Evolutionary conservation across 1,139 yeast genomes (phyloP).

Genomic region (Taphrina flavorubra): DNA sequence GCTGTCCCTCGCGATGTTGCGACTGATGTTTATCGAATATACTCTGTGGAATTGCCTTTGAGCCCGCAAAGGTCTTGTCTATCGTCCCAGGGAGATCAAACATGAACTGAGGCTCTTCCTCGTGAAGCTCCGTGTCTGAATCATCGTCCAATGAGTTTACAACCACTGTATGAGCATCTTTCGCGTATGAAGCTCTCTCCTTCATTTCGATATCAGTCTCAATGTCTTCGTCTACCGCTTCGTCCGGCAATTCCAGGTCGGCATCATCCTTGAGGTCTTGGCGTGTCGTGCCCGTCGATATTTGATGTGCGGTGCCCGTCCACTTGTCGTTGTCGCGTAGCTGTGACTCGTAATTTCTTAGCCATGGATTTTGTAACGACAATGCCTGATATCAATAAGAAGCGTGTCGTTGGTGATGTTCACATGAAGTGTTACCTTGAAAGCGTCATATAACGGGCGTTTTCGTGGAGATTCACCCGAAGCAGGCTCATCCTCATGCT

Average conservation of each 20-base stretch:
- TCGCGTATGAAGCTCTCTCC: slow-evolving; percentile 26
- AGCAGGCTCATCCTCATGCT: background rate
- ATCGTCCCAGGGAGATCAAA: slow-evolving; percentile 28
- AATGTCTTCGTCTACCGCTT: background rate
- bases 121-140: slow-evolving; percentile 17
- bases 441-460: slow-evolving; percentile 31
- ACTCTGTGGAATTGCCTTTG: slow-evolving; percentile 3
- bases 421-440: slow-evolving; percentile 24
- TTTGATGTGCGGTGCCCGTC: background rate
- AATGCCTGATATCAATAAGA: slow-evolving; percentile 1
- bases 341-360: background rate
- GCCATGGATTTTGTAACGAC: slow-evolving; percentile 2
- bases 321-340: background rate
- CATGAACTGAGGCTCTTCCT: slow-evolving; percentile 22
- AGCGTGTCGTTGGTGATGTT: background rate
- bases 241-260: background rate
- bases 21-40: background rate
- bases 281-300: background rate
- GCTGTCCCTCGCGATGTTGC: slow-evolving; percentile 1
- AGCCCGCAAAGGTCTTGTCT: slow-evolving; percentile 30
- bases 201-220: slow-evolving; percentile 23
- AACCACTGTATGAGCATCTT: slow-evolving; percentile 41
- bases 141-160: slow-evolving; percentile 40
- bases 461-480: slow-evolving; percentile 18
- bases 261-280: background rate